phyloP scores from a whole-genome alignment of 768 basidiomycete species.

The Grammothele lineata region DNA sequence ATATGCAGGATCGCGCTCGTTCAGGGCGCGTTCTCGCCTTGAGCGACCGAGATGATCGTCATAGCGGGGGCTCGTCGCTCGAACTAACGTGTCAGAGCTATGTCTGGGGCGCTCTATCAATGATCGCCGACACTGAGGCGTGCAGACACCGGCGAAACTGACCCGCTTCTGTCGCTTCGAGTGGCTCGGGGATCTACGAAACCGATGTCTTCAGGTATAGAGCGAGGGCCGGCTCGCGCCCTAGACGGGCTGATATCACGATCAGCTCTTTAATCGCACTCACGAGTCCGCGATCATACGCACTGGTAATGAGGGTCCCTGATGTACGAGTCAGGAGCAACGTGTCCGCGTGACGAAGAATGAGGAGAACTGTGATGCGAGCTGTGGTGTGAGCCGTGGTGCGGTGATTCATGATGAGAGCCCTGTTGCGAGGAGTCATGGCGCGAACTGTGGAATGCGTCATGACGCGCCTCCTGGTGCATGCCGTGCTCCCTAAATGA shows the following conservation, averaged over 20 bases:
- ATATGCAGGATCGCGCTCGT: constrained; percentile 9
- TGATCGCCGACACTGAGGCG: not conserved
- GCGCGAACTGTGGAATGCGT: not conserved
- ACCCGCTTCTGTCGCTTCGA: constrained; percentile 8
- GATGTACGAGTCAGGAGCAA: constrained; percentile 10
- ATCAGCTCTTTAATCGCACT: not conserved
- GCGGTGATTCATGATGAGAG: not conserved
- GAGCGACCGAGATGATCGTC: constrained; percentile 7
- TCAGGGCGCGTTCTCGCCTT: constrained; percentile 4
- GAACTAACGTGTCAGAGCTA: constrained; percentile 12
- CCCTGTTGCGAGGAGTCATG: too few relatives aligned
- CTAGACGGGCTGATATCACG: constrained; percentile 3
- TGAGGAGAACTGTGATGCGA: not conserved
- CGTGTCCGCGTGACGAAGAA: not conserved
- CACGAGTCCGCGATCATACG: not conserved
- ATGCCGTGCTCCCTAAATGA: not conserved
- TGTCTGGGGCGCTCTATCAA: constrained; percentile 1
- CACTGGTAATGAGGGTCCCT: constrained; percentile 13
- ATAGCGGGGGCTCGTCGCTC: constrained; percentile 5
- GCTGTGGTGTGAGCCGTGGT: not conserved
- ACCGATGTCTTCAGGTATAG: not conserved
- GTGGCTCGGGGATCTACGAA: constrained; percentile 4
- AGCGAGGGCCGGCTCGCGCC: too few relatives aligned
- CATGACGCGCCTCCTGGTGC: too few relatives aligned
- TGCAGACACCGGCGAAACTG: not conserved